These are phyloP conservation scores for Arabidopsis suecica DNA, from an alignment of 345 rosid genomes.

Conservation along the genomic window DNA sequence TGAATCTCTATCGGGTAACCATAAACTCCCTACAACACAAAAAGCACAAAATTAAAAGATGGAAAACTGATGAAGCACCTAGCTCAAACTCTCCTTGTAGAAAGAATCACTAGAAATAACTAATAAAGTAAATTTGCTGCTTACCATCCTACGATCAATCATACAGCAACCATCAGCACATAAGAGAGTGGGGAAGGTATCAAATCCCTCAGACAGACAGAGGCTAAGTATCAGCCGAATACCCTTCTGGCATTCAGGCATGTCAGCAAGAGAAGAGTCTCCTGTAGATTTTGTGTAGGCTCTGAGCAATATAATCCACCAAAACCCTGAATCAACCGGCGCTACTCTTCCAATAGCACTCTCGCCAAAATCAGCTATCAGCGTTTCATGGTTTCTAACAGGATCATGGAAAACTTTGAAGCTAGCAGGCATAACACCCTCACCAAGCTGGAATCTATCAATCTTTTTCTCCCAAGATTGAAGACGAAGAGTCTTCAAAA, in stretches of 20 bases:
- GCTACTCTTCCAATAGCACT: conserved; percentile 99
- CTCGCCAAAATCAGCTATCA: conserved; percentile 96
- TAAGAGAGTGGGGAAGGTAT: conserved; percentile 95
- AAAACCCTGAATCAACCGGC: conserved; percentile 96
- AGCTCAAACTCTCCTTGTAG: conserved; percentile 1
- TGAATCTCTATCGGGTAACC: conserved; percentile 98
- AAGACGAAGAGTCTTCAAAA: conserved; percentile 90
- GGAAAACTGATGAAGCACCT: conserved; percentile 14
- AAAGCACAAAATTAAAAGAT: conserved; percentile 4
- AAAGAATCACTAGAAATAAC: conserved; percentile 3
- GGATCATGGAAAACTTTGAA: conserved; percentile 96
- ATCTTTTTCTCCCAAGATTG: conserved; percentile 99
- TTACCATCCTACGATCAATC: conserved; percentile 99
- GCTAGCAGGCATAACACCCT: conserved; percentile 99
- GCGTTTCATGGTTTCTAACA: conserved; percentile 72
- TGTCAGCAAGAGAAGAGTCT: conserved; percentile 81
- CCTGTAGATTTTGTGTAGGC: conserved; percentile 95
- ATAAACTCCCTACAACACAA: conserved; percentile 75
- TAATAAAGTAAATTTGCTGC: conserved; percentile 28
- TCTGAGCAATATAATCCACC: conserved; percentile 95
- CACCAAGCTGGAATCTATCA: conserved; percentile 94
- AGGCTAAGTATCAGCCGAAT: conserved; percentile 87
- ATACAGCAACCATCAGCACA: conserved; percentile 99
- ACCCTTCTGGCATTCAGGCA: conserved; percentile 96
- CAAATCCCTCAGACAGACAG: conserved; percentile 94